phyloP scores from a whole-genome alignment of 202 grass and related monocot genomes.

The Brachypodium distachyon region DNA sequence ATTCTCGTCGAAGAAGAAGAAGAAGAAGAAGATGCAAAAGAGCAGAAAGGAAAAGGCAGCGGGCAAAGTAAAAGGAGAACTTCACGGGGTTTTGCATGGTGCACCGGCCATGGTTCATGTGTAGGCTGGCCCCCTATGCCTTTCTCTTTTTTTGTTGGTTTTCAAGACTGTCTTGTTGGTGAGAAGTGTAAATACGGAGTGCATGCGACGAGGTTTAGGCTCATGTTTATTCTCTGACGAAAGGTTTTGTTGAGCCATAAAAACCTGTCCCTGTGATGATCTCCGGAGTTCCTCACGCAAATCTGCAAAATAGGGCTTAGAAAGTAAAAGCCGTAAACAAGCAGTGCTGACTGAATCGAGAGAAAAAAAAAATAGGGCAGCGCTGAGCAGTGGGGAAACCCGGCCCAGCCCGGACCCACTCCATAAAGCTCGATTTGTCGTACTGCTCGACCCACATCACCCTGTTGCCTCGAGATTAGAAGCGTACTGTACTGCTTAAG shows the following conservation, averaged over 20 bases:
- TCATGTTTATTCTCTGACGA: too few species aligned
- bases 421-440: conserved; percentile 2
- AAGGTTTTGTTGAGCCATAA: background rate
- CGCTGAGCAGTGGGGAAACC: background rate
- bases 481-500: background rate
- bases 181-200: too few species aligned
- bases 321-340: background rate
- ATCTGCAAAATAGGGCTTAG: background rate
- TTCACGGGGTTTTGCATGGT: background rate
- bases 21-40: background rate
- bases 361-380: too few species aligned
- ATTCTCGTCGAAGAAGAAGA: too few species aligned
- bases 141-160: background rate
- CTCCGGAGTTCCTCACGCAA: too few species aligned
- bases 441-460: background rate
- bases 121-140: too few species aligned
- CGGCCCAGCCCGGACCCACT: background rate
- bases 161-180: background rate
- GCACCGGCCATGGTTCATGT: background rate
- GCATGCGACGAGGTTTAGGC: too few species aligned
- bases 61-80: background rate
- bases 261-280: background rate
- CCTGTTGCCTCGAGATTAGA: background rate
- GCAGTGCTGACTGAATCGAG: background rate
- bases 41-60: background rate